Evolutionary conservation across 768 basidiomycete species (phyloP).

Genomic region (Xerocomellus chrysenteron): DNA sequence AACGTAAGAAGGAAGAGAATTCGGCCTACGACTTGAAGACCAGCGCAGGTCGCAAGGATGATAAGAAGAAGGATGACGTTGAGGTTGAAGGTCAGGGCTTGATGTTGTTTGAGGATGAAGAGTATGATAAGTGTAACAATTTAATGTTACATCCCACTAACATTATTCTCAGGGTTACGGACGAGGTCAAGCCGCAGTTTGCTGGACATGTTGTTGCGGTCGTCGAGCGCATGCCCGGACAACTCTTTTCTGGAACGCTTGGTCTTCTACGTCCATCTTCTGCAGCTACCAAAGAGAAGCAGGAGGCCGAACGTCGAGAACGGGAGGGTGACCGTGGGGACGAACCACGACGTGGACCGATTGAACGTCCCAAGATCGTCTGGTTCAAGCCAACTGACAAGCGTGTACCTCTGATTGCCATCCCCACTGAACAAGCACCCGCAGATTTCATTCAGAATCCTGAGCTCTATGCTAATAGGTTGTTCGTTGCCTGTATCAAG

Average conservation of each 20-base stretch:
- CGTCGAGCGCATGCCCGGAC: conserved; percentile 98
- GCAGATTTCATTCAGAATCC: conserved; percentile 94
- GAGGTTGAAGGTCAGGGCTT: conserved; percentile 99
- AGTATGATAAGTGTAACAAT: conserved; percentile 47
- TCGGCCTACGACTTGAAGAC: conserved; percentile 88
- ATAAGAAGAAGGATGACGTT: conserved; percentile 99
- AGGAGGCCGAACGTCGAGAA: conserved; percentile 96
- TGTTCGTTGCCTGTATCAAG: conserved; percentile 98
- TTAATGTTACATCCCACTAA: conserved; percentile 3
- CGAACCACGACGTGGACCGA: conserved; percentile 72
- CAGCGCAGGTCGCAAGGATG: conserved; percentile 77
- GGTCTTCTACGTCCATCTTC: conserved; percentile 94
- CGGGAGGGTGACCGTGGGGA: conserved; percentile 92
- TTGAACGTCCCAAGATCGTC: conserved; percentile 96
- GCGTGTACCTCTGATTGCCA: conserved; percentile 96
- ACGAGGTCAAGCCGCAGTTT: conserved; percentile 97
- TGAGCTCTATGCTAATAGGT: conserved; percentile 82
- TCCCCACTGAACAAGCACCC: conserved; percentile 98
- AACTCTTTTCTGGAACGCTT: conserved; percentile 95
- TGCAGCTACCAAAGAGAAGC: conserved; percentile 97
- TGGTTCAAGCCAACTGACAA: conserved; percentile 99
- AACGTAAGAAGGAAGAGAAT: conserved; percentile 99
- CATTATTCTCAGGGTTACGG: conserved; percentile 69
- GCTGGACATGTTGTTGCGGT: conserved; percentile 99
- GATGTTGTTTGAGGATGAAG: conserved; percentile 97